These are phyloP conservation scores for Penicillium sclerotigenum DNA, from an alignment of 2,329 filamentous ascomycete species.

Conservation along the genomic window DNA sequence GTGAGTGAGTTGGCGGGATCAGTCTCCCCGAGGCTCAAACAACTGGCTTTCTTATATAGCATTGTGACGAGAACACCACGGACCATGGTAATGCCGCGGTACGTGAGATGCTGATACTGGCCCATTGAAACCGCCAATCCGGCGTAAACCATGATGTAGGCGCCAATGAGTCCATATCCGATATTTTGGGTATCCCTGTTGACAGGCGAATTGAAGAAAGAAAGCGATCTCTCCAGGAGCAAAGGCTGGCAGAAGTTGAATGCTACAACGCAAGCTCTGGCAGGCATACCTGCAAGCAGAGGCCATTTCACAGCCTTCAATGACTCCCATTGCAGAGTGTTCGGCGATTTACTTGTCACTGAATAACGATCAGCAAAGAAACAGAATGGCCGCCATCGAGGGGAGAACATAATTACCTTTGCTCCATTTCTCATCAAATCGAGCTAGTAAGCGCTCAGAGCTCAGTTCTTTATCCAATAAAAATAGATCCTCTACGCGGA, in stretches of 20 bases:
- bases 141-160: conserved; percentile 43
- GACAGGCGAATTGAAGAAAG: conserved; percentile 30
- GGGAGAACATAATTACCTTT: conserved; percentile 29
- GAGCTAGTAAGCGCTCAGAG: conserved; percentile 41
- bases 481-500: conserved; percentile 47
- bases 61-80: conserved; percentile 47
- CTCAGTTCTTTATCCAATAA: conserved; percentile 46
- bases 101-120: conserved; percentile 43
- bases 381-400: not conserved
- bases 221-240: conserved; percentile 38
- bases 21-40: conserved; percentile 32
- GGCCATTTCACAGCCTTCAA: conserved; percentile 35
- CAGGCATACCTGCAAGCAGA: conserved; percentile 32
- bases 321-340: conserved; percentile 30
- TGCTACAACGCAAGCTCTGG: conserved; percentile 35
- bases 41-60: conserved; percentile 48
- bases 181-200: conserved; percentile 30
- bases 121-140: conserved; percentile 36
- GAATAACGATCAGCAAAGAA: conserved; percentile 9
- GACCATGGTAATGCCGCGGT: conserved; percentile 45
- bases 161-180: conserved; percentile 46
- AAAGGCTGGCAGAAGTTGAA: conserved; percentile 41
- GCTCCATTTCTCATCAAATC: conserved; percentile 41
- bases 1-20: conserved; percentile 42
- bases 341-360: conserved; percentile 28